Evolutionary conservation across 2,329 filamentous ascomycete species (phyloP), one percentile per base, ranked within the genome.

Genomic region (Trichothecium roseum): DNA sequence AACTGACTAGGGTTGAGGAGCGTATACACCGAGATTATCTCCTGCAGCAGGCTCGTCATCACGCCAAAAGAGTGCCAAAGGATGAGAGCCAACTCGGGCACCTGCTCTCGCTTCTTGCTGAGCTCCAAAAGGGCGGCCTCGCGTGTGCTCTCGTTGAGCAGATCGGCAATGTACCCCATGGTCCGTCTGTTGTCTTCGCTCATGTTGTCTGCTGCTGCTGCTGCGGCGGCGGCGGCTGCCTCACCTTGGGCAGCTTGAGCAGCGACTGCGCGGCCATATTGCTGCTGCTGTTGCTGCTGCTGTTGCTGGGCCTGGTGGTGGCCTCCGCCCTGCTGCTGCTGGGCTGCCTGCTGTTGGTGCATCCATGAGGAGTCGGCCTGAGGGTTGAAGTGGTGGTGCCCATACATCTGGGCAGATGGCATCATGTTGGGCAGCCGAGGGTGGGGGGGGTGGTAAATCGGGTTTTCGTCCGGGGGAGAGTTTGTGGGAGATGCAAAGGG

Each of bases 21-120:
- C 18, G 87, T 93, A 56, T 98, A 98, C 37, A 98, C 91, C 9
- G 89, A 95, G 54, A 98, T 98, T 56, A 98, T 98, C 64, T 98
- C 91, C 60, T 96, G 89, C 24, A 96, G 74, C 17, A 98, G 70
- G 37, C 87, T 94, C 31, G 91, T 95, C 91, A 98, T 98, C 53
- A 98, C 91, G 51, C 89, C 91, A 53, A 95, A 96, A 4, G 89
- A 96, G 60, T 98, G 91, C 91, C 91, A 98, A 42, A 98, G 69
- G 42, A 98, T 94, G 50, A 98, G 68, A 32, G 91, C 91, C 40
- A 98, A 69, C 64, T 98, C 91, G 1, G 91, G 89, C 13, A 98
- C 91, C 61, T 96, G 91, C 62, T 98, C 91, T 38, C 91, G 72
- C 73, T 98, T 98, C 70, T 98, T 98, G 65, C 89, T 96, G 35